Evolutionary conservation across 129 eudicot genomes (phyloP).

Genomic region (Saposhnikovia divaricata): DNA sequence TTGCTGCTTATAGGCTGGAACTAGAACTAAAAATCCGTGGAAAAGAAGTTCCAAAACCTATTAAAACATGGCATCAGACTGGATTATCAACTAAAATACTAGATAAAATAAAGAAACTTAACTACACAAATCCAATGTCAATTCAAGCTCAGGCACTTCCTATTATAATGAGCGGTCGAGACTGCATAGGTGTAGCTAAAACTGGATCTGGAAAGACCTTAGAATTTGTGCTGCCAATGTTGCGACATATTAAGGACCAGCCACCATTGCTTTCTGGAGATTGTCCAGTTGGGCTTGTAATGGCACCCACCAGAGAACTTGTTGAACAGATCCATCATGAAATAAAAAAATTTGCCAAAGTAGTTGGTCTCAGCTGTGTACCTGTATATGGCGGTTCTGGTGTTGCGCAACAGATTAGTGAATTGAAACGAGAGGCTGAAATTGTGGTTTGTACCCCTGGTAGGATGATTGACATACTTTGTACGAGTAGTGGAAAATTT

Average conservation of each 20-base stretch:
- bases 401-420: constrained; percentile 29
- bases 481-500: constrained; percentile 26
- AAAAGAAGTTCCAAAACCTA: constrained; percentile 7
- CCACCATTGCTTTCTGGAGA: constrained; percentile 26
- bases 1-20: constrained; percentile 15
- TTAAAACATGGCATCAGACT: constrained; percentile 15
- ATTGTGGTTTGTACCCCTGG: constrained; percentile 35
- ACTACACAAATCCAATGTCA: constrained; percentile 12
- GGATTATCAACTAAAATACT: constrained; percentile 3
- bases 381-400: constrained; percentile 38
- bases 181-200: constrained; percentile 38
- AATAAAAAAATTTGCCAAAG: constrained; percentile 23
- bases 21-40: constrained; percentile 24
- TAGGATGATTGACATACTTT: constrained; percentile 21
- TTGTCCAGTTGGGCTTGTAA: constrained; percentile 30
- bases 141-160: constrained; percentile 40
- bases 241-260: constrained; percentile 28
- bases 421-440: constrained; percentile 27
- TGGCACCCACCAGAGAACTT: constrained; percentile 37
- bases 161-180: constrained; percentile 34
- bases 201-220: constrained; percentile 36
- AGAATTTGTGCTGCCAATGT: constrained; percentile 34
- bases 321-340: constrained; percentile 30
- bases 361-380: constrained; percentile 23
- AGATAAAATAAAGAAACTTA: constrained; percentile 6